phyloP scores from a whole-genome alignment of 768 basidiomycete species.

The Chalciporus pseudorubinellus region DNA sequence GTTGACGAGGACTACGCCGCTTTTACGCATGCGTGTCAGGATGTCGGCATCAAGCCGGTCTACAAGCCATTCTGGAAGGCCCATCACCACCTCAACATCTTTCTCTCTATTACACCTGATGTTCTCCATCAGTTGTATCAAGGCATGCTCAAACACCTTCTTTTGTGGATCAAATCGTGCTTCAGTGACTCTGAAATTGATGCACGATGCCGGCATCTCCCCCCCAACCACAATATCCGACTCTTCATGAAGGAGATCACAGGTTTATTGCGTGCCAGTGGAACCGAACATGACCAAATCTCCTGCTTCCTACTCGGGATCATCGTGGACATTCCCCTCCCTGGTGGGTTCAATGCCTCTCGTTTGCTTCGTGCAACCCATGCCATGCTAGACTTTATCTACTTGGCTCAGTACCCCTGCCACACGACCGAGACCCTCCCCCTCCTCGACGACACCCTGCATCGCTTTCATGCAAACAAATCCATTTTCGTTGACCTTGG shows the following conservation, averaged over 20 bases:
- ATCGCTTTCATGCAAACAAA: conserved; percentile 37
- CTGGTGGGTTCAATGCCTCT: not conserved
- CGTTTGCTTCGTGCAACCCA: conserved; percentile 15
- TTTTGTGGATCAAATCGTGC: no score
- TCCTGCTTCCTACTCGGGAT: not conserved
- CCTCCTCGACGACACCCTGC: conserved; percentile 25
- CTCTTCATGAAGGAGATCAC: not conserved
- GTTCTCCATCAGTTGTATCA: no score
- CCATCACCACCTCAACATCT: no score
- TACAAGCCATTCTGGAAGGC: no score
- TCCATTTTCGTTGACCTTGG: conserved; percentile 34
- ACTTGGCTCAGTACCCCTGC: conserved; percentile 33
- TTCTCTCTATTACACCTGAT: no score
- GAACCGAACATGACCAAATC: not conserved
- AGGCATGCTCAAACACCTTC: no score
- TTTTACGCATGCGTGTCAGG: no score
- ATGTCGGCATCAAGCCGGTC: no score
- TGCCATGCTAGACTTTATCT: conserved; percentile 28
- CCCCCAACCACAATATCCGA: not conserved
- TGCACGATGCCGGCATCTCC: not conserved
- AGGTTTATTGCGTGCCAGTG: not conserved
- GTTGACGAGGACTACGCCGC: no score
- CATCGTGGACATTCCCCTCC: not conserved
- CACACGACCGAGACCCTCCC: conserved; percentile 33
- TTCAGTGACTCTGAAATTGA: not conserved